phyloP scores from a whole-genome alignment of 2,329 filamentous ascomycete genomes.

The Verticillium tricorpus region DNA sequence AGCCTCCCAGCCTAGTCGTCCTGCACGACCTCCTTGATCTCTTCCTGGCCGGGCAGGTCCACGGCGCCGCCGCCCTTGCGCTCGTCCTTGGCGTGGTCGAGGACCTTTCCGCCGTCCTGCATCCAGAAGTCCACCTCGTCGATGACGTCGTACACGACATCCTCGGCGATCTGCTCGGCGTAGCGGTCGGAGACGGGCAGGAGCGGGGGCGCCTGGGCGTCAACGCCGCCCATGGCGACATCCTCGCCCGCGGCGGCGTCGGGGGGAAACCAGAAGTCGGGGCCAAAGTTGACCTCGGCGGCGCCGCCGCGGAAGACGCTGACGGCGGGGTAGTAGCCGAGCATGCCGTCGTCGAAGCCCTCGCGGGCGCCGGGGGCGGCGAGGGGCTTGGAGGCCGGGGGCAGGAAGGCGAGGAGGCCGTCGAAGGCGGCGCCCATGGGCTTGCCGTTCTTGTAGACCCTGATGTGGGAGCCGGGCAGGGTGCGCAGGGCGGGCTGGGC shows the following conservation, averaged over 20 bases:
- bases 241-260: neutral
- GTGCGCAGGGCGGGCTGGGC: conserved; percentile 72
- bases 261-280: conserved; percentile 86
- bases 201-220: conserved; percentile 25
- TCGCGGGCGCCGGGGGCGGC: conserved; percentile 72
- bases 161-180: conserved; percentile 90
- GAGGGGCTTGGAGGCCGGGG: conserved; percentile 75
- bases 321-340: conserved; percentile 92
- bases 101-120: conserved; percentile 56
- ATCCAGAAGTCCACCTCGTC: conserved; percentile 92
- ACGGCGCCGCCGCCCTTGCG: conserved; percentile 39
- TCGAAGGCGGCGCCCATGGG: conserved; percentile 84
- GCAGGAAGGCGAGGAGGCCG: conserved; percentile 83
- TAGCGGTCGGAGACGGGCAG: conserved; percentile 73
- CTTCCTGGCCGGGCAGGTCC: conserved; percentile 42
- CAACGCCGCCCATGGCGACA: neutral
- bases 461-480: conserved; percentile 79
- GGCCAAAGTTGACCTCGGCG: conserved; percentile 90
- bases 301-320: conserved; percentile 89
- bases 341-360: conserved; percentile 87
- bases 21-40: conserved; percentile 63
- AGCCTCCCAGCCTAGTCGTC: conserved; percentile 40
- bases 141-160: conserved; percentile 86
- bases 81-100: conserved; percentile 31
- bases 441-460: conserved; percentile 88